Conservation (phyloP, 2,329 filamentous ascomycete genomes). For the Tricladium varicosporioides region DNA sequence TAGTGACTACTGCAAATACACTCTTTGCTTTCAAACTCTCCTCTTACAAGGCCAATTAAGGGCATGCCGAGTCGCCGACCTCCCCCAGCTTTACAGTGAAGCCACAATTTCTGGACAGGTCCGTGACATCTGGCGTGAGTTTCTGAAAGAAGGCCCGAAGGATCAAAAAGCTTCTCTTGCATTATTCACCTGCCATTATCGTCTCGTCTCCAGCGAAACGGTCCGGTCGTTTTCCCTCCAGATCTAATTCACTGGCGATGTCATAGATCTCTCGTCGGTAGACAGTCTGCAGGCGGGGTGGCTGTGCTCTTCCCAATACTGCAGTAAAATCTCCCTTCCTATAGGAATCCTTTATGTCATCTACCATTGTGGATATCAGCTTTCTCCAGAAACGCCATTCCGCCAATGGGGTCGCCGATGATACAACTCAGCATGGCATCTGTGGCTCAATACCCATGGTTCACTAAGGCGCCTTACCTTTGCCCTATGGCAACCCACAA, state of each 20-base stretch:
- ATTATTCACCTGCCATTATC: constrained; percentile 16
- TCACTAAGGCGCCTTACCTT: constrained; percentile 2
- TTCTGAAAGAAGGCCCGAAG: constrained; percentile 14
- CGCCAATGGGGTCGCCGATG: constrained; percentile 12
- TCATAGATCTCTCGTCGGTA: constrained; percentile 19
- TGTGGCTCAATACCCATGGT: constrained; percentile 15
- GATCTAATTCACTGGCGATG: background rate
- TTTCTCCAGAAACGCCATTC: constrained; percentile 9
- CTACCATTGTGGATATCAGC: constrained; percentile 12
- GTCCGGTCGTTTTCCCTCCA: constrained; percentile 5
- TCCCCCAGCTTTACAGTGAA: background rate
- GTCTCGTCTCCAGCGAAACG: constrained; percentile 18
- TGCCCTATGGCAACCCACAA: background rate
- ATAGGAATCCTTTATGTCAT: background rate
- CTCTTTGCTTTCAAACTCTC: background rate
- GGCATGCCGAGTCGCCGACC: constrained; percentile 15
- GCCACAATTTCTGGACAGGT: constrained; percentile 8
- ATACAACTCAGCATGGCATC: background rate
- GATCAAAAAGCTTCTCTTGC: constrained; percentile 21
- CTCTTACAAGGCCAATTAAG: constrained; percentile 16
- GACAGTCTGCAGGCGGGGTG: constrained; percentile 18
- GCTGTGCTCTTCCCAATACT: constrained; percentile 16
- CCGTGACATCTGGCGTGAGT: background rate
- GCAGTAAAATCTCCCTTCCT: background rate
- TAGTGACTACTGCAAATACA: background rate